Conservation (phyloP, 495 filamentous ascomycete species). For the Lophiotrema nucula region DNA sequence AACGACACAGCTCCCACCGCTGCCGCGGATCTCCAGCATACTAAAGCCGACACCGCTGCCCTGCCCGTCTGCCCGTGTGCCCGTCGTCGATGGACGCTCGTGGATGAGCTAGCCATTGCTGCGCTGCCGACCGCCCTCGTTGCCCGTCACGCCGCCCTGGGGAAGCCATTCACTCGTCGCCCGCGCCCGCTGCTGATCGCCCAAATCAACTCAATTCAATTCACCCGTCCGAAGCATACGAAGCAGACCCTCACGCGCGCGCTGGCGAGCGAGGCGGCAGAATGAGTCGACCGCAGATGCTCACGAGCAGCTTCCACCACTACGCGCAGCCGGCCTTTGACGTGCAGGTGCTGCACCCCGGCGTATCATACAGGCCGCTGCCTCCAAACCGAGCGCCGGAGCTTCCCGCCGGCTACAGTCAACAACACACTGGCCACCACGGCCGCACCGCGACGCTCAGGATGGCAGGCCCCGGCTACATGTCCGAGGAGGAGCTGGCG, state of each 20-base stretch:
- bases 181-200: not conserved
- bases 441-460: slow-evolving; percentile 23
- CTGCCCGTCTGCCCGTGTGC: not conserved
- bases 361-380: slow-evolving; percentile 12
- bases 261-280: too few species aligned
- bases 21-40: slow-evolving; percentile 14
- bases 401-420: slow-evolving; percentile 26
- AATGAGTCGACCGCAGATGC: slow-evolving; percentile 32
- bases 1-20: slow-evolving; percentile 20
- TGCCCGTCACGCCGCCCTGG: slow-evolving; percentile 5
- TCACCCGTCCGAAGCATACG: too few species aligned
- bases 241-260: too few species aligned
- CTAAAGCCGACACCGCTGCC: slow-evolving; percentile 23
- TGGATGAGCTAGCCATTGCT: too few species aligned
- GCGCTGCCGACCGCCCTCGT: too few species aligned
- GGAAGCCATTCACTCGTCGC: not conserved
- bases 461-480: slow-evolving; percentile 31
- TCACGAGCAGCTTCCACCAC: slow-evolving; percentile 11
- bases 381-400: slow-evolving; percentile 23
- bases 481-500: slow-evolving; percentile 44
- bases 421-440: slow-evolving; percentile 27
- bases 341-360: slow-evolving; percentile 1
- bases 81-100: not conserved
- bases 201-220: too few species aligned
- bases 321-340: slow-evolving; percentile 1